phyloP scores from a whole-genome alignment of 805 yeast genomes.

The Spencermartinsiella europaea region DNA sequence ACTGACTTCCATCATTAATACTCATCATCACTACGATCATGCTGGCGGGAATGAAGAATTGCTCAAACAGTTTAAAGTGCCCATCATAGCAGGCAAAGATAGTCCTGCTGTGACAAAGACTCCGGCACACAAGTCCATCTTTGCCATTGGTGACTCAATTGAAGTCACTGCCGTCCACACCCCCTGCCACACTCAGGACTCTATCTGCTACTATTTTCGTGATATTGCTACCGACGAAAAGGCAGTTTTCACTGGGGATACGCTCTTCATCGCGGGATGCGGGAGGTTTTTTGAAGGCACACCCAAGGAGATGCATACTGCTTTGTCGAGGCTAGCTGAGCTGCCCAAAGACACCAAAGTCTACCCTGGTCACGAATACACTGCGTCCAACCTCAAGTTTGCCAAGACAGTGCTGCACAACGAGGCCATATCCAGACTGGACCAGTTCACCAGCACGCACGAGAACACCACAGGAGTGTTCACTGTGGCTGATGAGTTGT shows the following conservation, averaged over 20 bases:
- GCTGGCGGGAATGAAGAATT: conserved; percentile 70
- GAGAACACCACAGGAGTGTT: conserved; percentile 82
- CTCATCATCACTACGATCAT: conserved; percentile 96
- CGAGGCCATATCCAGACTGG: conserved; percentile 50
- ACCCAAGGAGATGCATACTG: conserved; percentile 69
- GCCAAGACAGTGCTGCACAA: conserved; percentile 58
- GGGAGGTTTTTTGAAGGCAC: conserved; percentile 95
- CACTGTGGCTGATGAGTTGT: conserved; percentile 77
- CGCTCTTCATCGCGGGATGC: conserved; percentile 89
- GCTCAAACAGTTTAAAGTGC: conserved; percentile 32
- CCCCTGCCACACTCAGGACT: conserved; percentile 97
- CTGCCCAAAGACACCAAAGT: conserved; percentile 69
- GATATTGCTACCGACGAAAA: conserved; percentile 60
- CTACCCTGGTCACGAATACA: conserved; percentile 96
- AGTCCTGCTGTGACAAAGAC: conserved; percentile 67
- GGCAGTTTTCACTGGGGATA: conserved; percentile 93
- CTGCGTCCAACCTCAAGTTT: conserved; percentile 73
- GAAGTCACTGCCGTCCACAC: conserved; percentile 81
- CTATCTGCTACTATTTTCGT: conserved; percentile 75
- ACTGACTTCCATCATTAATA: conserved; percentile 76
- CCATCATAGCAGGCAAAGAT: conserved; percentile 79
- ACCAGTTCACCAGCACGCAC: conserved; percentile 44
- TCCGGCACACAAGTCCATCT: conserved; percentile 58
- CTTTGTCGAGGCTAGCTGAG: conserved; percentile 52
- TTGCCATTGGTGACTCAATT: conserved; percentile 59